Base-by-base conservation (phyloP, 2,329 filamentous ascomycete genomes). In the Calonectria pauciramosa region DNA sequence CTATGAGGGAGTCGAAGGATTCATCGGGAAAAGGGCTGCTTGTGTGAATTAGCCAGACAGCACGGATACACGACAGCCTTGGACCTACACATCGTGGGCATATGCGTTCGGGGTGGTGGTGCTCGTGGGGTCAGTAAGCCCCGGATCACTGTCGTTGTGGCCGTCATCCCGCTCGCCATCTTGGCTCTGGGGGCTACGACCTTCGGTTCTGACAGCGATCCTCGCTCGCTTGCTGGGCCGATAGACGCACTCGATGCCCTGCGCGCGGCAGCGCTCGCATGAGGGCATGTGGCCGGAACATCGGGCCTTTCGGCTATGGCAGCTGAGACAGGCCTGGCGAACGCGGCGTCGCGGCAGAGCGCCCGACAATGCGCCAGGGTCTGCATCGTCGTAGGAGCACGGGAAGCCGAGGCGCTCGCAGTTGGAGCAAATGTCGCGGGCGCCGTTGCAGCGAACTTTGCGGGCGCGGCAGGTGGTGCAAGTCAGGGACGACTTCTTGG, bases 361-460 rank as follows among this genome's bases (percentile, higher is more conserved):
- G 65, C 87, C 82, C 41, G 85, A 86, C 77, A 88, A 86, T 59
- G 85, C 81, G 16, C 86, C 85, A 36, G 85, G 78, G 69, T 85
- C 85, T 60, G 83, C 84, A 68, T 90, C 89, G 73, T 90, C 89
- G 79, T 91, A 91, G 10, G 90, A 90, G 80, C 90, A 92, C 9
- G 87, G 86, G 77, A 91, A 91, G 63, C 89, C 89, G 56, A 92
- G 87, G 26, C 90, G 88, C 76, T 91, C 89, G 82, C 90, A 92
- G 82, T 91, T 91, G 83, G 88, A 88, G 82, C 90, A 92, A 73
- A 89, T 83, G 65, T 88, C 86, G 51, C 88, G 88, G 16, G 87
- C 85, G 44, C 90, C 89, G 79, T 91, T 89, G 83, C 90, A 92
- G 63, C 90, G 89, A 26, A 92, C 90, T 82, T 92, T 91, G 80